Evolutionary conservation across 2,329 filamentous ascomycete genomes (phyloP), one percentile per base, ranked within the genome.

Genomic region (Zarea fungicola): DNA sequence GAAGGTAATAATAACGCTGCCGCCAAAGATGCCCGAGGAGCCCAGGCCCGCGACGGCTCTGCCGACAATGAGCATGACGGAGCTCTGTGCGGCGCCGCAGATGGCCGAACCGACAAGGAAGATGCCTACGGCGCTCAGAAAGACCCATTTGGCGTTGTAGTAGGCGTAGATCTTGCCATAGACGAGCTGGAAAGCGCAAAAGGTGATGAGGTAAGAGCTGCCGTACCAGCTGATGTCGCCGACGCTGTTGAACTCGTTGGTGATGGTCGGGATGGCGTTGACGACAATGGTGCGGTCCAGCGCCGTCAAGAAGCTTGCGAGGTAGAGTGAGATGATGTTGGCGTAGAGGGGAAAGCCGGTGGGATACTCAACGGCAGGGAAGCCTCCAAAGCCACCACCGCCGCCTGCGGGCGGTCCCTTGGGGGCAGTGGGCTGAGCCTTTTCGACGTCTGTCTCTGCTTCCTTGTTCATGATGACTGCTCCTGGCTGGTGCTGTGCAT

Each of bases 211-310:
- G 39, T 58, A 59, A 13, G 54, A 52, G 19, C 52, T 52, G 21
- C 53, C 55, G 34, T 60, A 58, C 52, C 51, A 73, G 40, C 66
- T 69, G 9, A 37, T 37, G 35, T 37, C 35, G 35, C 35, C 35
- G 35, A 37, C 35, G 35, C 35, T 37, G 35, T 37, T 57, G 52
- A 69, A 60, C 14, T 63, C 56, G 43, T 61, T 55, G 5, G 61
- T 61, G 34, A 66, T 67, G n/a, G 58, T 60, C 5, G 65, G 66
- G 37, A 65, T 62, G 6, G 67, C 65, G 2, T 62, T 68, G 9
- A 64, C 58, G 28, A 66, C 58, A 43, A 67, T 66, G 3, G 63
- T 66, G 53, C 58, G 58, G 51, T 45, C 46, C 36, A 37, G 35
- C 19, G 35, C 35, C 19, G 42, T 44, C 28, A 44, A n/a, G 42